Base-by-base conservation (phyloP, 192 early-diverging fungal genomes). In the Polychytrium aggregatum region DNA sequence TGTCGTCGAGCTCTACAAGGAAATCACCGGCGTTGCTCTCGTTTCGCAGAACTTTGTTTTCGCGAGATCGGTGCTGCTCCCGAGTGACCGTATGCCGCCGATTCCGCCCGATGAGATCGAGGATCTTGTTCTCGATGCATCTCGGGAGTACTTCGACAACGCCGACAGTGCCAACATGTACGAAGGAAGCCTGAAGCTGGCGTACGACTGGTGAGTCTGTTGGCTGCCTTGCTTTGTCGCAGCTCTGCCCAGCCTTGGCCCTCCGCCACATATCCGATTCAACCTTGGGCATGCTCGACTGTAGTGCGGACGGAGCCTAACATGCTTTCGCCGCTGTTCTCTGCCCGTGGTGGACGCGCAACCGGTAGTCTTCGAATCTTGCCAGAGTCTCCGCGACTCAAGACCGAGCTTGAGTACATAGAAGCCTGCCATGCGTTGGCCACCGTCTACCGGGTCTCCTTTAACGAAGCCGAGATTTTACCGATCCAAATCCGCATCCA, bases 121-220 rank as follows among this genome's bases (percentile, higher is more conserved):
- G 44, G 62, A 72, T 41, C 49, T 87, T 17, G 69, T 85, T 6
- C 69, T 87, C 42, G 76, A 84, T 47, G 71, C 79, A 24, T 77
- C 79, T 8, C 58, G 63, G 47, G 85, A 87, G 51, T 82, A 82
- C 50, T 84, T 67, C 59, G 83, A 84, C 45, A 87, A 87, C 45
- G 70, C 85, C 16, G 65, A 73, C n/a, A 67, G 63, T 16, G 78
- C 83, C 6, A 79, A 82, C 28, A 71, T 73, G 68, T 53, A 70
- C 33, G 47, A 70, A n/a, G 83, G 83, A 10, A 62, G 69, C 30
- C 69, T 85, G 74, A 84, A 83, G 44, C 52, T 79, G 55, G 83
- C 85, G 25, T 70, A 65, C 30, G 80, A 87, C 31, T 87, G 85
- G 83, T 84, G 64, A 29, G 57, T 34, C 9, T 0, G n/a, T n/a